Conservation (phyloP, 352 stramenopile species). For the Phytophthora sp. region DNA sequence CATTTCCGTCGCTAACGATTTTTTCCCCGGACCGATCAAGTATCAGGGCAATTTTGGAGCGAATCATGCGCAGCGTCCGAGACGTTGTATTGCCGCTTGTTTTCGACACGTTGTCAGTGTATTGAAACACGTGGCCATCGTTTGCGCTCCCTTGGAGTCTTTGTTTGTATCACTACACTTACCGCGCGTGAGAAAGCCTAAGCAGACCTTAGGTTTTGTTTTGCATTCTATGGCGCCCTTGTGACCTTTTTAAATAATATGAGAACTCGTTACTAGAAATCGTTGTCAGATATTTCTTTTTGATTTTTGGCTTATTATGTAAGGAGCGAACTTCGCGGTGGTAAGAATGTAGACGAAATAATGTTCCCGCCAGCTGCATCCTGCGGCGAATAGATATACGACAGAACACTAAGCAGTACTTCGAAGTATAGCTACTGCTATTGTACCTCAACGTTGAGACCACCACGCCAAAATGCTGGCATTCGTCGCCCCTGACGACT, state of each 20-base stretch:
- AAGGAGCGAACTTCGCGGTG: no score
- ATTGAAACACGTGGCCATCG: background rate
- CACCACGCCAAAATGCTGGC: no score
- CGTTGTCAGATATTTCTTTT: background rate
- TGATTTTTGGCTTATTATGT: background rate
- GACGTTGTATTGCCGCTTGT: background rate
- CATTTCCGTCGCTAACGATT: conserved; percentile 5
- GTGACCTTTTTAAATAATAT: conserved; percentile 39
- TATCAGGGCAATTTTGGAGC: conserved; percentile 24
- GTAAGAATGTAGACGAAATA: no score
- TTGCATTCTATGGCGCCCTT: conserved; percentile 27
- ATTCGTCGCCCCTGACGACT: no score
- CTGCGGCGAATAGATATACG: no score
- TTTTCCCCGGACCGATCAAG: conserved; percentile 3
- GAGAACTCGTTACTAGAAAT: conserved; percentile 29
- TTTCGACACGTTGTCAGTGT: background rate
- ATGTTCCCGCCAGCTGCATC: no score
- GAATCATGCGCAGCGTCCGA: conserved; percentile 4
- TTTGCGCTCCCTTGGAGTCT: conserved; percentile 7
- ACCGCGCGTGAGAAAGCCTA: conserved; percentile 10
- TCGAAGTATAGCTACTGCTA: no score
- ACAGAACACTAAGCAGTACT: no score
- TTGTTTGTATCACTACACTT: conserved; percentile 29
- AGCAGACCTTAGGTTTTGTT: conserved; percentile 19
- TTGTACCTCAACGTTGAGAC: no score